Evolutionary conservation across 108 stramenopile species (phyloP).

Genomic region (Phaeodactylum tricornutum): DNA sequence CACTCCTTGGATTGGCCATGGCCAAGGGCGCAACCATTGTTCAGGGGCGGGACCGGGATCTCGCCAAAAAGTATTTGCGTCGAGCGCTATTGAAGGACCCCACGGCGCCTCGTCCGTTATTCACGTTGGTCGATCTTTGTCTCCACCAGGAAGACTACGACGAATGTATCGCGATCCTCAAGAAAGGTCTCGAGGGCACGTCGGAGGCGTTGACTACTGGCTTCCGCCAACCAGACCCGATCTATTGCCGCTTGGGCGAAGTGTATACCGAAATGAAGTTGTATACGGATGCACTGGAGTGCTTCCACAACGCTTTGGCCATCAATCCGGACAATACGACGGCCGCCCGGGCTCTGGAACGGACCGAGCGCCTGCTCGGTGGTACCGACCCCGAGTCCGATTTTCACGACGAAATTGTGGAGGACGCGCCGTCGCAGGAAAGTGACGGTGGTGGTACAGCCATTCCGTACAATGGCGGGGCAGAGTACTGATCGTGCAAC

Average conservation of each 20-base stretch:
- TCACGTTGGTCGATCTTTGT: constrained; percentile 61
- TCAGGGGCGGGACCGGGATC: constrained; percentile 16
- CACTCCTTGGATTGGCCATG: constrained; percentile 72
- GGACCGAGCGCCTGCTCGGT: constrained; percentile 61
- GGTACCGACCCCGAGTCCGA: constrained; percentile 24
- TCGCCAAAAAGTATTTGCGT: constrained; percentile 68
- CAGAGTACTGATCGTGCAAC: too few relatives aligned
- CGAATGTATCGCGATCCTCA: constrained; percentile 46
- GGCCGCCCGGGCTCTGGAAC: constrained; percentile 52
- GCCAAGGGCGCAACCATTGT: constrained; percentile 29
- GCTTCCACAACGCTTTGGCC: constrained; percentile 64
- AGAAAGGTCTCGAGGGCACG: constrained; percentile 49
- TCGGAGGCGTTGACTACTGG: constrained; percentile 12
- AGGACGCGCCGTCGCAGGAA: constrained; percentile 21
- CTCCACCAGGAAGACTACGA: constrained; percentile 51
- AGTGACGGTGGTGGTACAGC: too few relatives aligned
- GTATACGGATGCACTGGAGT: constrained; percentile 59
- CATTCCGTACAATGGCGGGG: too few relatives aligned
- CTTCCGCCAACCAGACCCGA: constrained; percentile 28
- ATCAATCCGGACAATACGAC: constrained; percentile 56
- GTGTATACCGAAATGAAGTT: constrained; percentile 51
- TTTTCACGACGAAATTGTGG: constrained; percentile 21
- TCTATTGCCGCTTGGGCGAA: constrained; percentile 61
- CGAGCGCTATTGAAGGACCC: constrained; percentile 66
- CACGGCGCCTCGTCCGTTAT: constrained; percentile 46